These are phyloP conservation scores for Leucosporidium scottii DNA, from an alignment of 768 basidiomycete species.

Conservation along the genomic window DNA sequence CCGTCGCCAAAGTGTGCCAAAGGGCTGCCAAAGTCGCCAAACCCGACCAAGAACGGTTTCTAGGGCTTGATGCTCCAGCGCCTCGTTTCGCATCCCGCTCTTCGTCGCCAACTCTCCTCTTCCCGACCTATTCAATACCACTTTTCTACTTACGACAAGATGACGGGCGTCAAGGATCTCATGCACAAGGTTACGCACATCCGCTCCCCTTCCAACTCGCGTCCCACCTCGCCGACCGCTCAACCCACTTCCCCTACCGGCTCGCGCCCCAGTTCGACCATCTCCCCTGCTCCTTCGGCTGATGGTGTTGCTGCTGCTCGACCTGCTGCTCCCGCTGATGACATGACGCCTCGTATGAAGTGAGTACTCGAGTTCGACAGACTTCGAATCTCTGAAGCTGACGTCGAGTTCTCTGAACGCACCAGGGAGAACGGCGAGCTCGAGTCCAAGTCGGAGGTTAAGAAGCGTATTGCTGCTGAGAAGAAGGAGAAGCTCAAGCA, in stretches of 20 bases:
- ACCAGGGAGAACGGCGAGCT: conserved; percentile 40
- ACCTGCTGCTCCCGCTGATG: not conserved
- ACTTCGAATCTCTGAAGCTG: not conserved
- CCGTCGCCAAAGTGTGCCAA: too few relatives aligned
- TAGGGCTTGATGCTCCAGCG: too few relatives aligned
- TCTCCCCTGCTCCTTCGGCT: not conserved
- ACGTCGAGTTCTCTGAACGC: not conserved
- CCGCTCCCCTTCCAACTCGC: not conserved
- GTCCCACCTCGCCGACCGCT: not conserved
- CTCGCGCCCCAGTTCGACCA: not conserved
- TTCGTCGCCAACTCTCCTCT: too few relatives aligned
- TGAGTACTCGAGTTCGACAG: conserved; percentile 7
- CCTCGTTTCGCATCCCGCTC: too few relatives aligned
- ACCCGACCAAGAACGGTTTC: too few relatives aligned
- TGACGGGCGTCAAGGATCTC: conserved; percentile 19
- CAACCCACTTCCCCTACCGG: not conserved
- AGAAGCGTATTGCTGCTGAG: conserved; percentile 82
- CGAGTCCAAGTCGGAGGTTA: conserved; percentile 78
- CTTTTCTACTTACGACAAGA: not conserved
- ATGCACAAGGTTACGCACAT: conserved; percentile 6
- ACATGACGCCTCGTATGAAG: conserved; percentile 7
- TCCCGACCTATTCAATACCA: too few relatives aligned
- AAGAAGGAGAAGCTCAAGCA: conserved; percentile 88
- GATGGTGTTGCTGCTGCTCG: not conserved
- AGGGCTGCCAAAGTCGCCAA: too few relatives aligned